Evolutionary conservation across 2,329 filamentous ascomycete species (phyloP).

Genomic region (Epichloe typhina): DNA sequence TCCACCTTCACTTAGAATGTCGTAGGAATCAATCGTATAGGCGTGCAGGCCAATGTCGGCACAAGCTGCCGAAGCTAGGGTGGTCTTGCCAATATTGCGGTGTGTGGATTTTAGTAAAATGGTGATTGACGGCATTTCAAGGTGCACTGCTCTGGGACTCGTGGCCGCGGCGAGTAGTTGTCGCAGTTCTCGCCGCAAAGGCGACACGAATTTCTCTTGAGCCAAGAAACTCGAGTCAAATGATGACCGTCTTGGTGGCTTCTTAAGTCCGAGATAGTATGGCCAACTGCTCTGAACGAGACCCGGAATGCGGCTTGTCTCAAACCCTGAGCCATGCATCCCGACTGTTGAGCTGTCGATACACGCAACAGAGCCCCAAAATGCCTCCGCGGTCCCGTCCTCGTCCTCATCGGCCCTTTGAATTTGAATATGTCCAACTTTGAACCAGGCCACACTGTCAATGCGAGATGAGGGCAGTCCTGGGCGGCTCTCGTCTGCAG

Average conservation of each 20-base stretch:
- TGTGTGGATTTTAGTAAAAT: constrained; percentile 86
- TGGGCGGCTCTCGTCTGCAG: constrained; percentile 23
- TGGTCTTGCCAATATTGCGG: constrained; percentile 85
- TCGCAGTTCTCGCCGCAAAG: constrained; percentile 57
- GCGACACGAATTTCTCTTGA: constrained; percentile 38
- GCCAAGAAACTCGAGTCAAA: constrained; percentile 26
- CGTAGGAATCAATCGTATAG: constrained; percentile 81
- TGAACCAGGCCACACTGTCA: constrained; percentile 80
- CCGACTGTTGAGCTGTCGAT: constrained; percentile 79
- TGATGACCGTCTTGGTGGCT: constrained; percentile 36
- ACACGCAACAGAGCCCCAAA: constrained; percentile 76
- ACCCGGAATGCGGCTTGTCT: constrained; percentile 67
- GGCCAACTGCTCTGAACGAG: constrained; percentile 70
- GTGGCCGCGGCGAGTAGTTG: constrained; percentile 83
- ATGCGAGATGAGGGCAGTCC: constrained; percentile 20
- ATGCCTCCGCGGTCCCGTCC: constrained; percentile 50
- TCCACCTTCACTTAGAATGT: constrained; percentile 77
- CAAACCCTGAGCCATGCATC: constrained; percentile 83
- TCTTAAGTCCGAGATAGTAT: constrained; percentile 73
- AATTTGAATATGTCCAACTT: constrained; percentile 59
- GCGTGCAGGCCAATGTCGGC: constrained; percentile 82
- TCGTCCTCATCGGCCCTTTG: constrained; percentile 40
- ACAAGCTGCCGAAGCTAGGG: constrained; percentile 62
- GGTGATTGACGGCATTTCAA: constrained; percentile 77
- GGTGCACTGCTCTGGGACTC: constrained; percentile 71